Evolutionary conservation across 768 basidiomycete species (phyloP), one percentile per base, ranked within the genome.

Genomic region (Phanerodontia chrysosporium): DNA sequence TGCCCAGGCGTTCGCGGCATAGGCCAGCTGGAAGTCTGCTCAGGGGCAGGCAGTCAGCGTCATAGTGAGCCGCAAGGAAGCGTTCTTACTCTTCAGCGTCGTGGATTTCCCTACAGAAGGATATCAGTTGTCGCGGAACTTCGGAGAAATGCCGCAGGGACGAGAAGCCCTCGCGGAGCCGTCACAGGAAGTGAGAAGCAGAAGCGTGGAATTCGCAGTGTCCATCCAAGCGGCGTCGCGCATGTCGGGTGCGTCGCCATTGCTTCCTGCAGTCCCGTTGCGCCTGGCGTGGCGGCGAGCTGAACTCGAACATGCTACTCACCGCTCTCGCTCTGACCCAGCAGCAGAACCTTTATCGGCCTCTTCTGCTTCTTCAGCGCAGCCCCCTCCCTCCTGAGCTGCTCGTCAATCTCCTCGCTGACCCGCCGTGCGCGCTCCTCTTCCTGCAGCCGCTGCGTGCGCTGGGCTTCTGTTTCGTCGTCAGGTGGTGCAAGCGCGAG

Each of bases 271-370:
- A 16, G 28, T 28, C n/a, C n/a, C n/a, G n/a, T n/a, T n/a, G n/a
- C n/a, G 27, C 7, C 30, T n/a, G 29, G 16, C 16, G 14, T n/a
- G 9, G 49, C 30, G 24, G 24, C 18, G 46, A 45, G 8, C 16
- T 45, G 18, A 28, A 21, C 28, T 28, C 60, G 9, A 62, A 59
- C 28, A 28, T 55, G 36, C 45, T 39, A 69, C 75, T 45, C 56
- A 72, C 79, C 89, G 66, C 86, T 88, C 75, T 89, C 87, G 60
- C 85, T 86, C 70, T 88, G 87, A 74, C 89, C 89, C 5, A 92
- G 79, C 46, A 92, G 76, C 58, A 92, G 74, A 30, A 92, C 75
- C 68, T 89, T 90, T 62, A 91, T 83, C 0, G 89, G 84, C 63
- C 79, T 80, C 72, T 81, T 85, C 69, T 80, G 84, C 73, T 80